Evolutionary conservation across 1,284 basidiomycete species (phyloP).

Genomic region (Sanghuangporus baumii): DNA sequence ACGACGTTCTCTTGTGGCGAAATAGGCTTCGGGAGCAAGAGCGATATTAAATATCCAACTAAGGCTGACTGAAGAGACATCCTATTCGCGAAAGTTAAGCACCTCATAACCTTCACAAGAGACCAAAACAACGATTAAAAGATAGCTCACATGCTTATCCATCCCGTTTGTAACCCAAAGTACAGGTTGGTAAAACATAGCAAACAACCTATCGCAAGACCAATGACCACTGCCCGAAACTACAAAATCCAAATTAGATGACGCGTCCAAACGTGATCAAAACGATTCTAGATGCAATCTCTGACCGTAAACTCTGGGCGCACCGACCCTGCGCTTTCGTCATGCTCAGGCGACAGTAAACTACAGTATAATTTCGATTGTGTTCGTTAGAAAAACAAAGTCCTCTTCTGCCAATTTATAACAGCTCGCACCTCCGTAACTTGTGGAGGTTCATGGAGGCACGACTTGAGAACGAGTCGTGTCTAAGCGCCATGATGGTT

Average conservation of each 20-base stretch:
- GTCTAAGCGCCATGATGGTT: not conserved
- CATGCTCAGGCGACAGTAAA: slow-evolving; percentile 1
- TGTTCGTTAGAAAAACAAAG: not conserved
- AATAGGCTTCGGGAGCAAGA: slow-evolving; percentile 66
- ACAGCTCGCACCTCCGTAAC: not conserved
- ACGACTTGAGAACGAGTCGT: not conserved
- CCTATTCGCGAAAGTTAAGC: slow-evolving; percentile 39
- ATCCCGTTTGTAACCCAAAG: slow-evolving; percentile 74
- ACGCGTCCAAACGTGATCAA: not conserved
- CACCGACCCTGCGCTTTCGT: slow-evolving; percentile 3
- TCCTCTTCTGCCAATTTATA: not conserved
- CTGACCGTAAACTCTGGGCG: slow-evolving; percentile 15
- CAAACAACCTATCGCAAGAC: slow-evolving; percentile 65
- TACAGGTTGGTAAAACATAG: slow-evolving; percentile 75
- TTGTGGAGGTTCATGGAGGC: not conserved
- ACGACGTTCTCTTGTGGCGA: slow-evolving; percentile 90
- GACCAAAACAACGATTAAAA: not conserved
- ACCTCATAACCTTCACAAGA: not conserved
- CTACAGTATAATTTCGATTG: not conserved
- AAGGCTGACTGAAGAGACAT: slow-evolving; percentile 94
- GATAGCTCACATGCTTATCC: slow-evolving; percentile 60
- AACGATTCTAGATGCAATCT: not conserved
- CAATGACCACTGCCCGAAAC: slow-evolving; percentile 44
- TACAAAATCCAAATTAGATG: not conserved
- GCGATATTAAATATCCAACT: slow-evolving; percentile 85